Evolutionary conservation across 169 alveolate species (phyloP), one percentile per base, ranked within the genome.

Genomic region (Toxoplasma gondii): DNA sequence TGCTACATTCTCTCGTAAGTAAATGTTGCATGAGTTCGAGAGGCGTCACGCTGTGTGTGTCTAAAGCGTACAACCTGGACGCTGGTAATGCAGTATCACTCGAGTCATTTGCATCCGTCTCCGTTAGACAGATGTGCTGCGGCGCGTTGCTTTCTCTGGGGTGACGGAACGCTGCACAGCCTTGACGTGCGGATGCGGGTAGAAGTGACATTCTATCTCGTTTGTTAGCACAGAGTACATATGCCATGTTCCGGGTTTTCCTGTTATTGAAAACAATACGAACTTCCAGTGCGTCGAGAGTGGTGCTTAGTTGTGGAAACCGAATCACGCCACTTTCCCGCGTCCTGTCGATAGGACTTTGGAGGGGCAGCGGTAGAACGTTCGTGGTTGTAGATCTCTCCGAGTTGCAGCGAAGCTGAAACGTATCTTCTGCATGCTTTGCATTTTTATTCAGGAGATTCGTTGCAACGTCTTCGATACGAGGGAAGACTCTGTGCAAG

Each of bases 1-100:
- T 92, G 95, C 80, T 92, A 83, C 88, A 81, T 92, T n/a, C 67
- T n/a, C 64, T 67, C 92, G 95, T 92, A 84, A 82, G 95, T 54
- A 1, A 31, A 2, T 7, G 58, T 38, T 4, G 53, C 9, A 39
- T 4, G 22, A 49, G 58, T 49, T 49, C 58, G 58, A 49, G 58
- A 12, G 58, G 58, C 12, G 58, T 4, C 58, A 12, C 12, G 58
- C 27, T 16, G 44, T 22, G 17, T 54, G 82, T 67, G 4, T 39
- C 17, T 31, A 12, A 49, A 49, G 58, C 58, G 58, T 49, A 12
- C 58, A 49, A 49, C 58, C 58, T 49, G 58, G 4, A 49, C 58
- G 12, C 58, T 12, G 58, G 58, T 12, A 49, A 49, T 7, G 4
- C 12, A 49, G 58, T 49, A 49, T 12, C 58, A 49, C 58, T 49